Conservation (phyloP, 2,329 filamentous ascomycete species). For the Esteya vermicola region DNA sequence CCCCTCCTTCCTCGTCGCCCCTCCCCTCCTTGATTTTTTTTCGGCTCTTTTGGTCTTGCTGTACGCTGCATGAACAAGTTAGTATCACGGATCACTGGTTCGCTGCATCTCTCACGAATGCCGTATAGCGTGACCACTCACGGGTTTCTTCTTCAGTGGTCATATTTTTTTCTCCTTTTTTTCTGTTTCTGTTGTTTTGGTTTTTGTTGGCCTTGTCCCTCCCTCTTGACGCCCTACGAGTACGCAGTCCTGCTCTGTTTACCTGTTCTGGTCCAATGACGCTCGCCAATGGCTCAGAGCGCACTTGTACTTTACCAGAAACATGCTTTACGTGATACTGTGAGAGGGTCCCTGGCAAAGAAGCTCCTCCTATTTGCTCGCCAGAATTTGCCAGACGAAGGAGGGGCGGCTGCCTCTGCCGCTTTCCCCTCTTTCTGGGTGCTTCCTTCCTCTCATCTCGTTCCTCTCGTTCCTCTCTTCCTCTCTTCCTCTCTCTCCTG, state of each 20-base stretch:
- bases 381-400: too few relatives aligned
- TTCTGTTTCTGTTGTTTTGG: background rate
- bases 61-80: too few relatives aligned
- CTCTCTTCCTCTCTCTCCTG: background rate
- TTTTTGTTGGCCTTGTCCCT: background rate
- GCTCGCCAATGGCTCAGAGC: slow-evolving; percentile 3
- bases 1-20: too few relatives aligned
- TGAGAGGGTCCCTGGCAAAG: background rate
- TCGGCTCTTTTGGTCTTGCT: too few relatives aligned
- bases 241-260: background rate
- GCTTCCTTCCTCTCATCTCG: background rate
- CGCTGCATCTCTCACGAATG: too few relatives aligned
- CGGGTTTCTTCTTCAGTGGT: too few relatives aligned
- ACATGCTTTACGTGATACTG: too few relatives aligned
- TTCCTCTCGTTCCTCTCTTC: background rate
- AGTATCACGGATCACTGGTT: too few relatives aligned
- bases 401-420: too few relatives aligned
- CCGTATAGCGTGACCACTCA: too few relatives aligned
- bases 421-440: background rate
- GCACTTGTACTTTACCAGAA: background rate
- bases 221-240: background rate
- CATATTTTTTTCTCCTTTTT: too few relatives aligned
- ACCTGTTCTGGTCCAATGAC: slow-evolving; percentile 2
- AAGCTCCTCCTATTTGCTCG: background rate
- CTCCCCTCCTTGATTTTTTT: too few relatives aligned